Evolutionary conservation across 495 filamentous ascomycete genomes (phyloP).

Genomic region (Stereocaulon alpinum): DNA sequence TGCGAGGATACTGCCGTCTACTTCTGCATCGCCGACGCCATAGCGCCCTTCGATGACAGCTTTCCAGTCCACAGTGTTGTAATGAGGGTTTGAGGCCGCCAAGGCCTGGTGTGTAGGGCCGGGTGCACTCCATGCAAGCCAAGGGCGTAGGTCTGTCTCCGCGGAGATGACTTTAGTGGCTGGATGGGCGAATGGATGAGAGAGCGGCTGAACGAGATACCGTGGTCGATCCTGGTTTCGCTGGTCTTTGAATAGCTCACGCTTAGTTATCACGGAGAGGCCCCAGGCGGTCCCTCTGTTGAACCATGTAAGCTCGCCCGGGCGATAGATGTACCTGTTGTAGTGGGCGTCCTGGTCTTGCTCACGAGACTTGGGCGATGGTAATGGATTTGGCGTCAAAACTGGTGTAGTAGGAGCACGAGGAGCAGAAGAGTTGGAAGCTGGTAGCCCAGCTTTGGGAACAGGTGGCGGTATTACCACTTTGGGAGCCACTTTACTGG

Average conservation of each 20-base stretch:
- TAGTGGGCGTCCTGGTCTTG: conserved; percentile 37
- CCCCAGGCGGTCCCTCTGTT: conserved; percentile 46
- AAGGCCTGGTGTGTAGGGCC: conserved; percentile 25
- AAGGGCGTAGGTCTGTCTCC: conserved; percentile 40
- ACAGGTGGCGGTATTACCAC: conserved; percentile 1
- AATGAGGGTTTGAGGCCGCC: conserved; percentile 23
- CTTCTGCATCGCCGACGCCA: conserved; percentile 39
- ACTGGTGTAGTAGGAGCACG: conserved; percentile 10
- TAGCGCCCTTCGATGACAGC: conserved; percentile 30
- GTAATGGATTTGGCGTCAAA: conserved; percentile 27
- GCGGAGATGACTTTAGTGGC: conserved; percentile 27
- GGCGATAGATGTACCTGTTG: conserved; percentile 41
- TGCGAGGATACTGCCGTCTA: conserved; percentile 52
- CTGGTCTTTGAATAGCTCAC: conserved; percentile 21
- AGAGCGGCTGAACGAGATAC: conserved; percentile 44
- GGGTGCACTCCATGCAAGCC: conserved; percentile 54
- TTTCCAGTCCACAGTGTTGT: conserved; percentile 44
- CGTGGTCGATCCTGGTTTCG: conserved; percentile 21
- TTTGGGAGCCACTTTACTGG: conserved; percentile 2
- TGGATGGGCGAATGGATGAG: conserved; percentile 36
- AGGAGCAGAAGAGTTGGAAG: conserved; percentile 2
- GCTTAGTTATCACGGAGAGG: conserved; percentile 39
- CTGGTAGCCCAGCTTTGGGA: conserved; percentile 6
- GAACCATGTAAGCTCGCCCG: conserved; percentile 53
- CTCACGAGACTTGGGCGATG: conserved; percentile 31